Evolutionary conservation across 2,329 filamentous ascomycete genomes (phyloP).

Genomic region (Sodiomyces alkalinus): DNA sequence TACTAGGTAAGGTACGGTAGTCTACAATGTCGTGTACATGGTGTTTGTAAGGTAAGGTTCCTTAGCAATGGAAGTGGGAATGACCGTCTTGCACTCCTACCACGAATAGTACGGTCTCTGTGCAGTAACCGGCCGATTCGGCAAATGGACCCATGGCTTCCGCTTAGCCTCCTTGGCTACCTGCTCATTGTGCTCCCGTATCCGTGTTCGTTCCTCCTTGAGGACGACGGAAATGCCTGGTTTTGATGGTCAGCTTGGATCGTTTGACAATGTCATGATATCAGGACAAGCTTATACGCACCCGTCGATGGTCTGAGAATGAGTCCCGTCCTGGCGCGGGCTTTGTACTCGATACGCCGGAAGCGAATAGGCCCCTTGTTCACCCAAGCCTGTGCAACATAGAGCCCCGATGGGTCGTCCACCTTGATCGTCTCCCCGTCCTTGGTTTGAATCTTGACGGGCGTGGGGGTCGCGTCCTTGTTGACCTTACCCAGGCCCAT

Average conservation of each 20-base stretch:
- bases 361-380: constrained; percentile 53
- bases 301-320: constrained; percentile 60
- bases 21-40: too few relatives aligned
- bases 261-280: not conserved
- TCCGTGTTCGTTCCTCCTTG: constrained; percentile 85
- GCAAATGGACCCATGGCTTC: constrained; percentile 76
- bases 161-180: constrained; percentile 59
- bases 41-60: too few relatives aligned
- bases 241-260: not conserved
- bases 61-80: too few relatives aligned
- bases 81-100: too few relatives aligned
- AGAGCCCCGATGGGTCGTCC: constrained; percentile 64
- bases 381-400: constrained; percentile 88
- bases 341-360: constrained; percentile 52
- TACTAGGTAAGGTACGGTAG: too few relatives aligned
- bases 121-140: constrained; percentile 67
- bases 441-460: constrained; percentile 50
- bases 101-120: constrained; percentile 87
- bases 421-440: constrained; percentile 60
- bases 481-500: constrained; percentile 57
- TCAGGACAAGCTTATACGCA: constrained; percentile 31
- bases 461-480: constrained; percentile 15
- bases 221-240: constrained; percentile 65
- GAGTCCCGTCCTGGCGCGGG: constrained; percentile 54
- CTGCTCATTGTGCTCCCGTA: constrained; percentile 65